Conservation (phyloP, 805 yeast species). For the Candida yuanshanica region DNA sequence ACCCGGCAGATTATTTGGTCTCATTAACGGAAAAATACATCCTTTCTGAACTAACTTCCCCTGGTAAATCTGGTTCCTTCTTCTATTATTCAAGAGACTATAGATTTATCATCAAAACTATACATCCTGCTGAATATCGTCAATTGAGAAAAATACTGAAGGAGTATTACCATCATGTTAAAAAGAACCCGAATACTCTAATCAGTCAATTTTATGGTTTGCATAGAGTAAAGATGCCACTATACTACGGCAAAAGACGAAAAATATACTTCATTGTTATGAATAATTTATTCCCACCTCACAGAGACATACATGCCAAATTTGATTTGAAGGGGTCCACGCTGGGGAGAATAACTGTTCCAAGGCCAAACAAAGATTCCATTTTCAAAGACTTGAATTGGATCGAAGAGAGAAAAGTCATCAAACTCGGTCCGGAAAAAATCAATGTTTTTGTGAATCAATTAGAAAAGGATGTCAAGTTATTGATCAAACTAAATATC, state of each 20-base stretch:
- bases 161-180: constrained; percentile 77
- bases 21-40: constrained; percentile 91
- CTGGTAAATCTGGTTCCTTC: constrained; percentile 95
- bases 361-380: constrained; percentile 26
- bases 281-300: constrained; percentile 96
- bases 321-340: constrained; percentile 94
- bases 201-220: constrained; percentile 95
- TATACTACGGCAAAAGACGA: constrained; percentile 39
- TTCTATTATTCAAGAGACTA: constrained; percentile 93
- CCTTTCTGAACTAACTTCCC: constrained; percentile 86
- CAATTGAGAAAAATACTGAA: constrained; percentile 69
- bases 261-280: constrained; percentile 91
- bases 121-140: constrained; percentile 87
- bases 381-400: constrained; percentile 88
- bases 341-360: constrained; percentile 62
- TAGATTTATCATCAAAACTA: constrained; percentile 91
- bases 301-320: constrained; percentile 74
- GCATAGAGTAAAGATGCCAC: constrained; percentile 88
- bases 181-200: constrained; percentile 78
- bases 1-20: constrained; percentile 92
- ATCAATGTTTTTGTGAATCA: constrained; percentile 57
- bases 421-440: constrained; percentile 74
- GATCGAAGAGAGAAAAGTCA: constrained; percentile 57
- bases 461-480: constrained; percentile 64
- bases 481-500: constrained; percentile 69